Evolutionary conservation across 2,329 filamentous ascomycete genomes (phyloP), one percentile per base, ranked within the genome.

Genomic region (Pyricularia grisea): DNA sequence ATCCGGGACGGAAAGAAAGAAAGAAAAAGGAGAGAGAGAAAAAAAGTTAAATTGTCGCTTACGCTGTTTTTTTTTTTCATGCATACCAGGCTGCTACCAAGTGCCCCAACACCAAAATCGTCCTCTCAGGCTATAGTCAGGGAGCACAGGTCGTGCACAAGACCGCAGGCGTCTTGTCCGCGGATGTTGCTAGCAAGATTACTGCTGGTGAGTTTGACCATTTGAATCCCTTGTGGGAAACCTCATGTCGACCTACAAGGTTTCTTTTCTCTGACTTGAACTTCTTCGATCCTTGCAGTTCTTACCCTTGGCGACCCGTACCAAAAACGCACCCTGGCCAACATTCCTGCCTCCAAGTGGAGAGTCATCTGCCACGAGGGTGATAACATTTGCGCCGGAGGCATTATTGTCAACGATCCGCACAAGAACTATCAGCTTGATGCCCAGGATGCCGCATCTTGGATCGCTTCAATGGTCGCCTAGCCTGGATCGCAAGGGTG

Each of bases 101-200:
- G 4, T 81, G 79, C 68, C 78, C 79, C 0, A 73, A 75, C 30
- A 80, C 79, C 4, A 75, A 77, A 63, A 73, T 81, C 63, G 77
- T 80, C 4, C 74, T 81, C 71, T 75, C 78, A 12, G 79, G 79
- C 2, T 81, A 71, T 36, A 70, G 68, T n/a, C 71, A 72, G 66
- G 71, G 71, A 27, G 71, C 69, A 1, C 71, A 72, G 65, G 36
- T 72, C 33, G 71, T 72, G 20, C 71, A 71, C 70, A 71, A 68
- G 9, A 69, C 71, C 1, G 23, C 27, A 10, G 66, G n/a, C 1
- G 11, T 27, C 25, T 6, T 67, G 14, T 27, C 66, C 14, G 25
- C 36, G 5, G 23, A 20, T 6, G 36, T 42, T 3, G 66, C 36
- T 31, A 2, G n/a, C 42, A 58, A 58, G 25, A 9, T 67, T 25